A percentile compares a stretch with the other conserved stretches of the same genome.
Evolutionary conservation across 2,329 filamentous ascomycete species (phyloP).

Genomic region (Exophiala xenobiotica): DNA sequence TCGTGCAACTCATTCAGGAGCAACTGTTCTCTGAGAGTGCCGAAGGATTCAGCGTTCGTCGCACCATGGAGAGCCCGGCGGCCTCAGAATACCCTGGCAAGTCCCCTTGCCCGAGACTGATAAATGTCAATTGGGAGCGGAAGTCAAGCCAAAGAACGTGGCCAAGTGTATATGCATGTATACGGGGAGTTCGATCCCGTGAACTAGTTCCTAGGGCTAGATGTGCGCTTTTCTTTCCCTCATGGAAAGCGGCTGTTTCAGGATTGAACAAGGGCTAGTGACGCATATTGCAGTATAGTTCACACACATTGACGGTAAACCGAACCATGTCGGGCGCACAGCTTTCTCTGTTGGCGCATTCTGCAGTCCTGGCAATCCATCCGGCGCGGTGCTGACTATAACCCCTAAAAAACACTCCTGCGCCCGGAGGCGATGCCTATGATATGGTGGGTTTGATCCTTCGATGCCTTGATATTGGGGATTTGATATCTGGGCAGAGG

Average conservation of each 20-base stretch:
- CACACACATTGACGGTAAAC: too few relatives aligned
- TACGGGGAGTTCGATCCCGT: neutral
- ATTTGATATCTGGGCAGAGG: neutral
- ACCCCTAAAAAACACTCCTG: neutral
- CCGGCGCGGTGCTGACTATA: neutral
- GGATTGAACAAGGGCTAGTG: neutral
- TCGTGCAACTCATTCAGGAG: too few relatives aligned
- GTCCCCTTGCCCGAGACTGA: too few relatives aligned
- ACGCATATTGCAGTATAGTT: too few relatives aligned
- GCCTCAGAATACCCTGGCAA: too few relatives aligned
- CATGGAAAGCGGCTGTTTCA: neutral
- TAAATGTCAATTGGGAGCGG: too few relatives aligned
- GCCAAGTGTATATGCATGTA: neutral
- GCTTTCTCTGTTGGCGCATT: neutral
- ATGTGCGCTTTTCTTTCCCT: neutral
- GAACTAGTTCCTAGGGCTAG: neutral
- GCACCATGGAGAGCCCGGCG: too few relatives aligned
- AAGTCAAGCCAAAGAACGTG: neutral
- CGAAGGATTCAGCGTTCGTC: too few relatives aligned
- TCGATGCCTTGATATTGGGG: too few relatives aligned
- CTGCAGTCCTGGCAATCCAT: neutral
- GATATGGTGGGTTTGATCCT: too few relatives aligned
- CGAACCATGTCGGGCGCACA: too few relatives aligned
- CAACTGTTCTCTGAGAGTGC: too few relatives aligned
- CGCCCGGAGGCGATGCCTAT: neutral